Evolutionary conservation across 2,329 filamentous ascomycete species (phyloP), one percentile per base, ranked within the genome.

Genomic region (Aspergillus melleus): DNA sequence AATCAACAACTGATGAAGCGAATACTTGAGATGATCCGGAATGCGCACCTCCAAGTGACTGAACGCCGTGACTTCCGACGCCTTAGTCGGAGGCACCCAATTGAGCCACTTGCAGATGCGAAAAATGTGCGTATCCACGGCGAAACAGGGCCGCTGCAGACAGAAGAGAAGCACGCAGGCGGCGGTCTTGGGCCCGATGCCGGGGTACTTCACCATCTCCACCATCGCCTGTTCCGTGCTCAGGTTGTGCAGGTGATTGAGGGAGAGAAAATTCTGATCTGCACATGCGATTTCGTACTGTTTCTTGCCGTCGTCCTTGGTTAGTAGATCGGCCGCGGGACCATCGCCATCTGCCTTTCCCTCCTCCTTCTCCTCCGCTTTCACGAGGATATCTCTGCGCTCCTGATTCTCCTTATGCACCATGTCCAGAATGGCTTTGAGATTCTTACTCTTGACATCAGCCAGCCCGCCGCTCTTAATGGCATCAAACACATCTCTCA

Each of bases 401-500:
- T 77, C 75, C 65, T 84, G 80, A 42, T 91, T 91, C 65, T 91
- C 87, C 49, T 86, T 78, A 68, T 89, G 86, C 0, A 92, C 88
- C 74, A 87, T 86, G 54, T 91, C 84, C 9, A 96, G 79, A 39
- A 91, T 91, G 16, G 77, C 76, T 72, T 93, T 92, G 69, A 96
- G 91, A 64, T 88, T 81, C 55, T 83, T 87, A 60, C 86, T 88
- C 74, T 93, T 95, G 16, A 81, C 80, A n/a, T 84, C 83, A 2
- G 86, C 88, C 2, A 93, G 79, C 0, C 92, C 92, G 10, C 90
- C 90, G 8, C 78, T 76, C 65, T 86, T 87, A 69, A 95, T 92
- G 0, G 89, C 85, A 54, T 88, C 77, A 50, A 84, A 85, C n/a
- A 95, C 79, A 6, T 89, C 84, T 44, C 83, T 79, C 4, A 84